Base-by-base conservation (phyloP, 2,329 filamentous ascomycete species). In the Boeremia exigua region DNA sequence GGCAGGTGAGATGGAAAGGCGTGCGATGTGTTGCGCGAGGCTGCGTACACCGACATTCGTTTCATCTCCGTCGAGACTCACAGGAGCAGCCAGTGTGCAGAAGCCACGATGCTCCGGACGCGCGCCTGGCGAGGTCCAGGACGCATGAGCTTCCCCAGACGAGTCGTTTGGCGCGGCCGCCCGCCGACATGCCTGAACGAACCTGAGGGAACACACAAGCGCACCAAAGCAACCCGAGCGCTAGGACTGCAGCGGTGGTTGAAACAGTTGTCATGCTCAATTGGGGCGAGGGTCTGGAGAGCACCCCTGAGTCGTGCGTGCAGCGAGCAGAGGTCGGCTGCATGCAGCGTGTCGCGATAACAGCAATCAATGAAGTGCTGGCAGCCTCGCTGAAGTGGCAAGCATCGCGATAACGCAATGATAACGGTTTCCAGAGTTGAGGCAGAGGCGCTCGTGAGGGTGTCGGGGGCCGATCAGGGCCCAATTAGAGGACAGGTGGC, bases 261-360 rank as follows among this genome's bases (percentile, higher is more conserved):
- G 69, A 69, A 71, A 72, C 69, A 62, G 59, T 57, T 68, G 62
- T 61, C 62, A 63, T 62, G 63, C 60, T 63, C 51, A 37, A 62
- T 66, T 52, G 62, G 67, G 67, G 62, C 49, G 56, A 53, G n/a
- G 48, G 36, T 48, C 53, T 54, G 49, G 48, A 56, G 53, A 58
- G 59, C 12, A 36, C 65, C 66, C 68, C 69, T 72, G 65, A 62
- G 52, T 54, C 53, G 58, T 48, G 60, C 63, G 60, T 58, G 47
- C 39, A 34, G 28, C 14, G 11, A 7, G 12, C 17, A 36, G 32
- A 44, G 12, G 51, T 40, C 8, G n/a, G 53, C 34, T 40, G 25
- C 29, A 49, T 59, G 58, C 49, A 49, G 51, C 40, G 51, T 37
- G 30, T 28, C 40, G 34, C 43, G 58, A 58, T 58, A 48, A 19